Evolutionary conservation across 345 rosid species (phyloP), one percentile per base, ranked within the genome.

Genomic region (Cardamine resedifolia): DNA sequence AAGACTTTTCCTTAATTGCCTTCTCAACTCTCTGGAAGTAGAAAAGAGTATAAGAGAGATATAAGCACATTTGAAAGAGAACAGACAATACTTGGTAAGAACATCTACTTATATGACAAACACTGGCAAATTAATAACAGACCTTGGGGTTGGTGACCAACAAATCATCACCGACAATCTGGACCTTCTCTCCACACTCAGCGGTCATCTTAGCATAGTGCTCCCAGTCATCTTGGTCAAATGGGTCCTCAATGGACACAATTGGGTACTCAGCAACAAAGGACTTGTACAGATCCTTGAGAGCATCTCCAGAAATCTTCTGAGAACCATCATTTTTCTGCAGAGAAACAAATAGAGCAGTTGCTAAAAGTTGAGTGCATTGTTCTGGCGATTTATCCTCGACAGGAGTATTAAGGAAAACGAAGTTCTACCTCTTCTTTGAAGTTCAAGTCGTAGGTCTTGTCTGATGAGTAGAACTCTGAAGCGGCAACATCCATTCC

Each of bases 401-500:
- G 36, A 12, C 20, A 66, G 20, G 36, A 0, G 2, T 38, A 26
- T 11, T 4, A 58, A 39, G 62, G 39, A 49, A 27, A 57, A 16
- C 28, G 23, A 76, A 39, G 5, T 12, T 18, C 3, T 5, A 88
- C 96, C 80, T 90, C 94, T 80, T 86, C 94, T 75, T 90, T 90
- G 81, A 90, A 90, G 83, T 90, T 90, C 83, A 90, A 69, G 79
- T 95, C 99, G 65, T 95, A 95, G 19, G 82, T 80, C 71, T 90
- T 89, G 80, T 91, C 97, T 34, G 79, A 23, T 56, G 82, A 81
- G 68, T 89, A 95, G 75, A 95, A 95, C 71, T 95, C 99, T 20
- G 99, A 95, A 38, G 99, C 99, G 58, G 99, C 99, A 64, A 95
- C 99, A 81, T 95, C 99, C 99, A 95, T 95, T 68, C 99, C 99